A percentile compares a stretch with the other conserved stretches of the same genome.
Evolutionary conservation across 495 filamentous ascomycete genomes (phyloP).

Genomic region (Hypoxylon perforatum): DNA sequence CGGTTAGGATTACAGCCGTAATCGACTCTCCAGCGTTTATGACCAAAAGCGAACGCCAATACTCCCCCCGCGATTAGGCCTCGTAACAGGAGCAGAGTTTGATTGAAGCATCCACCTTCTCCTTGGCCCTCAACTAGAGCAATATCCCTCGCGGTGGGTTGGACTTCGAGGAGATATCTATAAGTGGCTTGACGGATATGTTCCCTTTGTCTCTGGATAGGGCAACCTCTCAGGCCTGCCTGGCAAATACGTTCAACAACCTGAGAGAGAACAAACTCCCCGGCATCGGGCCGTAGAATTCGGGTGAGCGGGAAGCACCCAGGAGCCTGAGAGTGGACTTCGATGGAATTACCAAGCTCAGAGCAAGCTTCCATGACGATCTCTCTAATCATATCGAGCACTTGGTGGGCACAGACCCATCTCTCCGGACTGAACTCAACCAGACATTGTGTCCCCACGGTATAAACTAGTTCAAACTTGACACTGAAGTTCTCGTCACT

Average conservation of each 20-base stretch:
- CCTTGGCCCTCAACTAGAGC: constrained; percentile 46
- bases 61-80: constrained; percentile 70
- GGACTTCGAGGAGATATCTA: constrained; percentile 55
- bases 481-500: constrained; percentile 73
- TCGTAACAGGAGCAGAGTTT: constrained; percentile 65
- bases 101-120: constrained; percentile 46
- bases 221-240: constrained; percentile 53
- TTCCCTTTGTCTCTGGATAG: constrained; percentile 52
- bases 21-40: constrained; percentile 75
- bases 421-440: constrained; percentile 68
- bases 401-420: constrained; percentile 68
- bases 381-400: constrained; percentile 59
- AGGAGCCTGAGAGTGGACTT: constrained; percentile 43
- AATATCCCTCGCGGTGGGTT: constrained; percentile 47
- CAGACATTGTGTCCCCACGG: constrained; percentile 66
- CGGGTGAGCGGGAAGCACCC: constrained; percentile 59
- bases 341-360: constrained; percentile 50
- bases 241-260: constrained; percentile 53
- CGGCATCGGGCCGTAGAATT: constrained; percentile 52
- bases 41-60: constrained; percentile 62
- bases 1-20: constrained; percentile 68
- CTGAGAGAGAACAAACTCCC: constrained; percentile 40
- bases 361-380: constrained; percentile 37
- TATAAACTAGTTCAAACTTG: constrained; percentile 74
- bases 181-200: constrained; percentile 50